phyloP scores from a whole-genome alignment of 345 rosid genomes.

The Boechera divaricarpa region DNA sequence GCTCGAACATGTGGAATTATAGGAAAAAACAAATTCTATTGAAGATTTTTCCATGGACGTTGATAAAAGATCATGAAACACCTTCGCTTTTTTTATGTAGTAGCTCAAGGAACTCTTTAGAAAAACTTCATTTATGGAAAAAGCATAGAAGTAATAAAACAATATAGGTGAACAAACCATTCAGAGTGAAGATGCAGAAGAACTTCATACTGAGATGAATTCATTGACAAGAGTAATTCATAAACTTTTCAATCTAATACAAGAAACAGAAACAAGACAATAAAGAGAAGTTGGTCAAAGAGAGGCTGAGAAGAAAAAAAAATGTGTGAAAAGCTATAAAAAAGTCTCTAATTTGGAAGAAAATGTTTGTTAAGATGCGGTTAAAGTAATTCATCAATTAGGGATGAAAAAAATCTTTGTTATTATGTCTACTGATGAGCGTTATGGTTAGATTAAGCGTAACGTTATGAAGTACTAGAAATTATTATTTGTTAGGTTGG shows the following conservation, averaged over 20 bases:
- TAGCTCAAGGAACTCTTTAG: not conserved
- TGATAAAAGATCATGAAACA: not conserved
- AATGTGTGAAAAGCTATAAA: not conserved
- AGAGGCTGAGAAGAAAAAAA: not conserved
- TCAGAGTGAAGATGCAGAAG: not conserved
- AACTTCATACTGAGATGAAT: not conserved
- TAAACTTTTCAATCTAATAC: not conserved
- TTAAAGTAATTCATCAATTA: not conserved
- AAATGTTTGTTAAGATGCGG: not conserved
- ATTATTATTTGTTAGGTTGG: not conserved
- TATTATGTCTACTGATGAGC: too few relatives aligned
- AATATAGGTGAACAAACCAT: not conserved
- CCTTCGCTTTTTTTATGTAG: not conserved
- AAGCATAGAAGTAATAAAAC: not conserved
- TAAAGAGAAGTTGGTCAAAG: not conserved
- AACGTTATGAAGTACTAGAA: not conserved
- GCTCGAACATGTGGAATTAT: not conserved
- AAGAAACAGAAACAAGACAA: slow-evolving; percentile 14
- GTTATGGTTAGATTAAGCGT: too few relatives aligned
- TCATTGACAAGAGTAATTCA: not conserved
- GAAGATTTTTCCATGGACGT: not conserved
- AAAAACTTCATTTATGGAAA: not conserved
- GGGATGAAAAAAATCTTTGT: too few relatives aligned
- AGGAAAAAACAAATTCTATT: not conserved
- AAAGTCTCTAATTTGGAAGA: not conserved